Conservation (phyloP, 768 basidiomycete species). For the Rubroboletus satanas region DNA sequence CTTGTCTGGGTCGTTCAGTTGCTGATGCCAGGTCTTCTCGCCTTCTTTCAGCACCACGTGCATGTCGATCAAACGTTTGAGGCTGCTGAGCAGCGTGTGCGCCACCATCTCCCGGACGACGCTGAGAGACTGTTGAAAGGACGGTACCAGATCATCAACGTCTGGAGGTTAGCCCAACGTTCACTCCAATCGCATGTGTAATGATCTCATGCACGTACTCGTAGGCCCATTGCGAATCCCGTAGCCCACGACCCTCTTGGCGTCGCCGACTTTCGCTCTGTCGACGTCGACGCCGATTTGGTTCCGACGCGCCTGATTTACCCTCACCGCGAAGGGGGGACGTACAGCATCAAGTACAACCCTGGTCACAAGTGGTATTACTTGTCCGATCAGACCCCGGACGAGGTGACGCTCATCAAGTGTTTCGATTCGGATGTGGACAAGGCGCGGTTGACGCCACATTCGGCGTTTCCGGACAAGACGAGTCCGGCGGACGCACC, state of each 20-base stretch:
- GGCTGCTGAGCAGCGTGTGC: constrained; percentile 33
- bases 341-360: constrained; percentile 30
- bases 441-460: constrained; percentile 30
- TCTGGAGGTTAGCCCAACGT: constrained; percentile 32
- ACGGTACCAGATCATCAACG: constrained; percentile 41
- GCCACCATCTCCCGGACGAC: constrained; percentile 35
- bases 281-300: constrained; percentile 34
- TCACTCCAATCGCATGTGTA: no score
- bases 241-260: constrained; percentile 37
- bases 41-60: constrained; percentile 28
- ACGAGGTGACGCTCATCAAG: constrained; percentile 34
- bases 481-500: constrained; percentile 32
- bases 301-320: constrained; percentile 33
- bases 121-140: constrained; percentile 37
- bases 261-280: constrained; percentile 34
- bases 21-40: no score
- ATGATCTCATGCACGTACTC: background rate
- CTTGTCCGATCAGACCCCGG: constrained; percentile 20
- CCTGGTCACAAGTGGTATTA: constrained; percentile 37
- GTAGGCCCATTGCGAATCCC: constrained; percentile 32
- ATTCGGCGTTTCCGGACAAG: constrained; percentile 35
- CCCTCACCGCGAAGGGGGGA: constrained; percentile 23
- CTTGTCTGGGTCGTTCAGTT: no score
- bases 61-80: constrained; percentile 41
- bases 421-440: constrained; percentile 40